Percentiles rank a stretch among this genome's conserved stretches.
phyloP scores from a whole-genome alignment of 768 basidiomycete genomes.

The Collybia sp. region DNA sequence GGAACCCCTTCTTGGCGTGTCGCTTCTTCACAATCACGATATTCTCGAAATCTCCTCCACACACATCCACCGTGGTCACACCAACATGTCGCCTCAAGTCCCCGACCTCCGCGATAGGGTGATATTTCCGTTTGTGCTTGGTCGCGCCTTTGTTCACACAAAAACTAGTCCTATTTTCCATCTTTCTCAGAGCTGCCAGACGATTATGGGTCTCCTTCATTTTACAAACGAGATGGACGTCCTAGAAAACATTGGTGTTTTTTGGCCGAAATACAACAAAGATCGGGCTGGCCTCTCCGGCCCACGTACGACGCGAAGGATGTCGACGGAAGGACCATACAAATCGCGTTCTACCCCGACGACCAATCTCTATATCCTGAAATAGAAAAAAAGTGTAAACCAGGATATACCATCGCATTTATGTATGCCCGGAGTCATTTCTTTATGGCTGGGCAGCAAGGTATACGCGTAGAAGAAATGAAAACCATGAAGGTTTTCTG shows the following conservation, averaged over 20 bases:
- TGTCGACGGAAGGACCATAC: constrained; percentile 1
- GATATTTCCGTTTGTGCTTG: no score
- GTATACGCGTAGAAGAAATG: constrained; percentile 3
- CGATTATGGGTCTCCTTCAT: constrained; percentile 10
- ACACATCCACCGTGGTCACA: no score
- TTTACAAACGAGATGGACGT: constrained; percentile 9
- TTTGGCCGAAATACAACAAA: constrained; percentile 11
- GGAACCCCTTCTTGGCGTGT: no score
- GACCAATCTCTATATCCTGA: constrained; percentile 6
- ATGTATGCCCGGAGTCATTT: constrained; percentile 13
- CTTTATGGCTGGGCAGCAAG: constrained; percentile 10
- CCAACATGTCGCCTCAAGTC: no score
- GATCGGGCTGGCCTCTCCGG: constrained; percentile 3
- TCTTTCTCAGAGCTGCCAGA: constrained; percentile 16
- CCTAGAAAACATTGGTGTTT: constrained; percentile 13
- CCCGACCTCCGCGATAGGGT: no score
- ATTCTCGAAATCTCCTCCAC: no score
- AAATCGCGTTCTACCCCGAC: constrained; percentile 9
- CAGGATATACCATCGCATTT: constrained; percentile 10
- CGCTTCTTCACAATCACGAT: no score
- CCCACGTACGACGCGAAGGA: constrained; percentile 10
- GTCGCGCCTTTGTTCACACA: no score
- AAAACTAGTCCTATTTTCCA: constrained; percentile 18
- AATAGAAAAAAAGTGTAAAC: constrained; percentile 3
- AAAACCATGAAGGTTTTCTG: background rate